Evolutionary conservation across 257 asterid species (phyloP).

Genomic region (Cinchona pubescens): DNA sequence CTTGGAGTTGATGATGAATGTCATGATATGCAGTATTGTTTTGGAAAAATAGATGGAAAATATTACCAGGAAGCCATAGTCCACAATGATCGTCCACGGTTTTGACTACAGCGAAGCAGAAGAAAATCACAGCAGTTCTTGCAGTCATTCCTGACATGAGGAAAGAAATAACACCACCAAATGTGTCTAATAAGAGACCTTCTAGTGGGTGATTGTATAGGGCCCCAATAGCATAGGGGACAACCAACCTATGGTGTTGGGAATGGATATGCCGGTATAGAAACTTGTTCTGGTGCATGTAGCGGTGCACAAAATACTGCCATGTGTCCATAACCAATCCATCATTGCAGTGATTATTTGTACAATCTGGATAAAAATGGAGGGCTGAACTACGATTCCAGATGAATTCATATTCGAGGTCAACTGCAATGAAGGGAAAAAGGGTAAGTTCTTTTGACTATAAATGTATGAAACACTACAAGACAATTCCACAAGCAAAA

Average conservation of each 20-base stretch:
- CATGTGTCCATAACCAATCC: constrained; percentile 87
- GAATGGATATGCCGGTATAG: constrained; percentile 78
- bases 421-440: constrained; percentile 50
- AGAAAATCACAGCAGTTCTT: constrained; percentile 72
- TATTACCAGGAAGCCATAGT: constrained; percentile 80
- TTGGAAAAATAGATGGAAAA: constrained; percentile 71
- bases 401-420: constrained; percentile 51
- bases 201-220: constrained; percentile 86
- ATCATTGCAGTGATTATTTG: constrained; percentile 73
- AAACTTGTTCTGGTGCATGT: constrained; percentile 90
- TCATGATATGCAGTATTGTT: constrained; percentile 86
- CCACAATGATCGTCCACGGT: constrained; percentile 92
- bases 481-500: background rate
- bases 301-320: constrained; percentile 95
- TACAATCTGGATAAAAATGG: constrained; percentile 46
- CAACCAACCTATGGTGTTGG: constrained; percentile 73
- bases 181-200: constrained; percentile 80
- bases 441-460: background rate
- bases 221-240: constrained; percentile 83
- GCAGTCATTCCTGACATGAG: constrained; percentile 86
- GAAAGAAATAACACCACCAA: constrained; percentile 85
- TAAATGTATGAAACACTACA: background rate
- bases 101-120: constrained; percentile 78
- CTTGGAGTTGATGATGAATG: constrained; percentile 86
- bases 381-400: constrained; percentile 46